Conservation (phyloP, 305 asterid genomes). For the Solanum hybrid region DNA sequence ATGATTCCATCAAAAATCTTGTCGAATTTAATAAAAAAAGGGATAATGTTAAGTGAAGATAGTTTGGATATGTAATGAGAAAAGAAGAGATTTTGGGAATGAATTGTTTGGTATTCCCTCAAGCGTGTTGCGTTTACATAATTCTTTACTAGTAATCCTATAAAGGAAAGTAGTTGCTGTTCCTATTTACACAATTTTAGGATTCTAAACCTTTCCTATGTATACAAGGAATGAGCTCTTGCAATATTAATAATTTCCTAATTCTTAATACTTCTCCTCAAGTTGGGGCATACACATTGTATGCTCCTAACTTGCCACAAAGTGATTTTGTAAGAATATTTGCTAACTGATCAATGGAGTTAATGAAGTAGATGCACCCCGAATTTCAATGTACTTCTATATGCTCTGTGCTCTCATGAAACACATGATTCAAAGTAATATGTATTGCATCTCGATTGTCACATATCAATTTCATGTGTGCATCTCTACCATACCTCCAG, state of each 20-base stretch:
- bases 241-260: neutral
- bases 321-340: neutral
- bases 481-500: neutral
- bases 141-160: neutral
- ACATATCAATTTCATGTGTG: neutral
- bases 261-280: neutral
- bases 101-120: neutral
- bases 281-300: neutral
- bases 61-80: neutral
- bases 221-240: neutral
- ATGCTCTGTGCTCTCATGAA: neutral
- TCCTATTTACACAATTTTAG: neutral
- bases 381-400: neutral
- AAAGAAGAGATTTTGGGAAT: neutral
- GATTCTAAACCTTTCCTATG: neutral
- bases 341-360: neutral
- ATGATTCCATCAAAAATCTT: neutral
- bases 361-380: neutral
- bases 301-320: neutral
- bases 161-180: neutral
- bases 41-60: neutral
- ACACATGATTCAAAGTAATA: neutral
- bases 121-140: neutral
- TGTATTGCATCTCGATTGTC: neutral
- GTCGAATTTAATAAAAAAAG: neutral